Percentiles rank a stretch among this genome's conserved stretches.
phyloP scores from a whole-genome alignment of 768 basidiomycete species.

The Suillus placidus region DNA sequence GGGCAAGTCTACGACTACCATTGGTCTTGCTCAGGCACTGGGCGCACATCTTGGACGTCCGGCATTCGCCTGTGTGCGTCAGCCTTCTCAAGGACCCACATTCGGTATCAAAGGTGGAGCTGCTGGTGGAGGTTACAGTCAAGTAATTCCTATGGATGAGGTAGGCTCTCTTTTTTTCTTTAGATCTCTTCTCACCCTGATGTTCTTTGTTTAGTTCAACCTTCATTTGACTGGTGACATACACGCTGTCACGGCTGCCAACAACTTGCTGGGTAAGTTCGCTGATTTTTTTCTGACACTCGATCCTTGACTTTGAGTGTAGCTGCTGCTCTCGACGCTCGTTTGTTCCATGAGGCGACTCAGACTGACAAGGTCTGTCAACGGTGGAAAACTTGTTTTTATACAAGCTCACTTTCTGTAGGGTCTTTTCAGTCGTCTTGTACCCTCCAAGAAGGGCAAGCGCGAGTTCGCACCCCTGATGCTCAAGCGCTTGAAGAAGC shows the following conservation, averaged over 20 bases:
- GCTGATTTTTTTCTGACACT: background rate
- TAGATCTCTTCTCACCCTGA: conserved; percentile 11
- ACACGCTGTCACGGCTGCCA: conserved; percentile 96
- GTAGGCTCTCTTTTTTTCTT: conserved; percentile 38
- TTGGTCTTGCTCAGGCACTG: conserved; percentile 94
- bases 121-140: conserved; percentile 97
- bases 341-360: conserved; percentile 97
- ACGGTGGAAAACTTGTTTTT: background rate
- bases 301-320: conserved; percentile 13
- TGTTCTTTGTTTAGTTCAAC: conserved; percentile 67
- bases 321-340: conserved; percentile 96
- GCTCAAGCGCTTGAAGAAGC: conserved; percentile 92
- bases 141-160: conserved; percentile 99
- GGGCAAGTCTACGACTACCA: conserved; percentile 98
- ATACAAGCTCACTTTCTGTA: conserved; percentile 22
- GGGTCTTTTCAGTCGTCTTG: conserved; percentile 89
- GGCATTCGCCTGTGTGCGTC: conserved; percentile 94
- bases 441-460: conserved; percentile 91
- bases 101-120: conserved; percentile 99
- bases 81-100: conserved; percentile 97
- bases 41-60: conserved; percentile 93
- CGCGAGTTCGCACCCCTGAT: conserved; percentile 95
- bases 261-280: conserved; percentile 83
- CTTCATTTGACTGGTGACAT: conserved; percentile 96
- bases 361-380: conserved; percentile 81